These are phyloP conservation scores for Meyerozyma sp. DNA, from an alignment of 1,139 yeast genomes.

Conservation along the genomic window DNA sequence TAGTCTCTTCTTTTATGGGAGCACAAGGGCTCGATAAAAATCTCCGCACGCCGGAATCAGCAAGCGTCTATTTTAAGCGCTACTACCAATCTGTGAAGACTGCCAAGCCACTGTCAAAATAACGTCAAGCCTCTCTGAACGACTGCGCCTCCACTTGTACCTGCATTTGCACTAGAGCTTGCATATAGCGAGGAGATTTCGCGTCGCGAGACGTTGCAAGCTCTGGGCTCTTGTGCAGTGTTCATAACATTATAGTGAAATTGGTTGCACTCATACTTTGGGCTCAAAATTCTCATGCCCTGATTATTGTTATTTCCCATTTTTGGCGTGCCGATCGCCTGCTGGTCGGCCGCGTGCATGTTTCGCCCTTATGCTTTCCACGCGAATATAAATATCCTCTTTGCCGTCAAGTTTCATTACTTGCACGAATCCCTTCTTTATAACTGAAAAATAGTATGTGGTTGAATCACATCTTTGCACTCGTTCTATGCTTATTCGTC, in stretches of 20 bases:
- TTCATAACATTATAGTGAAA: constrained; percentile 1
- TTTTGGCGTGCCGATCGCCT: neutral
- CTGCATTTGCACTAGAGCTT: neutral
- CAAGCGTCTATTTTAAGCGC: too few relatives aligned
- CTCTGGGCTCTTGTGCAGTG: neutral
- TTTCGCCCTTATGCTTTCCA: neutral
- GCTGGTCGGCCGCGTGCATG: neutral
- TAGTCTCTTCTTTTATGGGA: neutral
- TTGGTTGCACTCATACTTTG: neutral
- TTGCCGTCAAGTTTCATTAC: neutral
- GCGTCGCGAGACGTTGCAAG: neutral
- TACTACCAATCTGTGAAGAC: too few relatives aligned
- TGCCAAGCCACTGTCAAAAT: neutral
- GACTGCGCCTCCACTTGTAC: constrained; percentile 1
- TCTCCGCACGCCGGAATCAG: too few relatives aligned
- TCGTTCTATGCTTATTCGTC: constrained; percentile 1
- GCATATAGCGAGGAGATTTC: neutral
- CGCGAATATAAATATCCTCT: neutral
- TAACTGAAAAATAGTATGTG: neutral
- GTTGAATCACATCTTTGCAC: neutral
- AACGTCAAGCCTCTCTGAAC: neutral
- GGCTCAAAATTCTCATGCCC: neutral
- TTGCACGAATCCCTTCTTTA: neutral
- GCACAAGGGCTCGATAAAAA: too few relatives aligned
- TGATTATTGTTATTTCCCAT: neutral